Evolutionary conservation across 345 rosid species (phyloP).

Genomic region (Melaleuca alternifolia): DNA sequence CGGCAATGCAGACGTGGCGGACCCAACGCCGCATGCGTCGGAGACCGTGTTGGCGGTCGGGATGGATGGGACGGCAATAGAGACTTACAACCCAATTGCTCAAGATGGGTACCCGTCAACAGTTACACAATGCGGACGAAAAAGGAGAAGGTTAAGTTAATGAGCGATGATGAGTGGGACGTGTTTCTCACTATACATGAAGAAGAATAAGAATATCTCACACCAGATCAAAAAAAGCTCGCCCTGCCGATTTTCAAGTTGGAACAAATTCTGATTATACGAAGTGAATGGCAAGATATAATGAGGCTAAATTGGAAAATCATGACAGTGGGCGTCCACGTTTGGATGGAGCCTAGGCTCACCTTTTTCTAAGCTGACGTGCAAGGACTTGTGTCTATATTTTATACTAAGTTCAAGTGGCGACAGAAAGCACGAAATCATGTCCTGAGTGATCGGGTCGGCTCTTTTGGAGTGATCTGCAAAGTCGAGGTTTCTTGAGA

Average conservation of each 20-base stretch:
- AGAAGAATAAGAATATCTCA: not conserved
- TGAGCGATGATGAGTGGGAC: too few species aligned
- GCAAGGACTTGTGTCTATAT: not conserved
- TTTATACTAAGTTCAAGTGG: not conserved
- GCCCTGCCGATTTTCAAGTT: not conserved
- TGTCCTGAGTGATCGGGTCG: not conserved
- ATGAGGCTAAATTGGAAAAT: not conserved
- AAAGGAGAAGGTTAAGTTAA: too few species aligned
- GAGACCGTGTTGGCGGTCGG: constrained; percentile 16
- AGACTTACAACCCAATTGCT: constrained; percentile 10
- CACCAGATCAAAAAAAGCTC: not conserved
- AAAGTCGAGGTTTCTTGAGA: not conserved
- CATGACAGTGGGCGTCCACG: not conserved
- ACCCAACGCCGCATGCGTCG: not conserved
- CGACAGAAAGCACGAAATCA: not conserved
- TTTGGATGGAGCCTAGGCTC: not conserved
- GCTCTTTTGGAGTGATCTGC: not conserved
- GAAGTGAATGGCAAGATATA: not conserved
- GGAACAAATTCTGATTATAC: not conserved
- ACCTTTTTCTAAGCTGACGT: not conserved
- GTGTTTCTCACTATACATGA: too few species aligned
- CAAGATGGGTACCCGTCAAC: not conserved
- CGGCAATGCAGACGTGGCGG: not conserved
- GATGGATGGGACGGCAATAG: constrained; percentile 24
- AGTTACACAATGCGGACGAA: not conserved